phyloP scores from a whole-genome alignment of 805 yeast species.

The Starmera pachycereana region DNA sequence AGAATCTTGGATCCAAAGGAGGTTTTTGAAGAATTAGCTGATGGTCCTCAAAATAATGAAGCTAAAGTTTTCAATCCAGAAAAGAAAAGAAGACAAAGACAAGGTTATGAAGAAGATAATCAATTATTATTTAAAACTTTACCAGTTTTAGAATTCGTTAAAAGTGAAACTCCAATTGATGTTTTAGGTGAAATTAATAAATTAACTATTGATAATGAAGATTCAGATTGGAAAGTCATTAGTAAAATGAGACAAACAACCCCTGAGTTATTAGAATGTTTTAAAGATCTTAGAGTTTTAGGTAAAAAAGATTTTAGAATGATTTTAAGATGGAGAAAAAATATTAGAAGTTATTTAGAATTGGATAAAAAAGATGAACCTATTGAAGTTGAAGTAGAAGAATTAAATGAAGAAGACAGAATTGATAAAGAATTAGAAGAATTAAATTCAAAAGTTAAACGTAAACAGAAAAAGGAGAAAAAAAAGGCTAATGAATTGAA shows the following conservation, averaged over 20 bases:
- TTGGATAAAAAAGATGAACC: slow-evolving; percentile 44
- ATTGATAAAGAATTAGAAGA: slow-evolving; percentile 77
- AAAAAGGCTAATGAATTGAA: slow-evolving; percentile 73
- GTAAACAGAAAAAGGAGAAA: slow-evolving; percentile 67
- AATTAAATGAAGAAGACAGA: slow-evolving; percentile 77
- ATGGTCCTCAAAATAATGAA: slow-evolving; percentile 68
- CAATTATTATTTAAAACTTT: slow-evolving; percentile 57
- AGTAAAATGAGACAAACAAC: slow-evolving; percentile 70
- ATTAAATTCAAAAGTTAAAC: slow-evolving; percentile 60
- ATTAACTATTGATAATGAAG: slow-evolving; percentile 46
- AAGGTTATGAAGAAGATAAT: slow-evolving; percentile 96
- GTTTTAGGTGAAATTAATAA: slow-evolving; percentile 65
- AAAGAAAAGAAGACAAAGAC: slow-evolving; percentile 78
- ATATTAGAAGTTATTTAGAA: slow-evolving; percentile 70
- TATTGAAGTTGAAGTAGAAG: slow-evolving; percentile 44
- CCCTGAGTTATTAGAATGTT: slow-evolving; percentile 67
- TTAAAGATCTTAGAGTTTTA: slow-evolving; percentile 85
- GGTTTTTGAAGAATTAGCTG: slow-evolving; percentile 87
- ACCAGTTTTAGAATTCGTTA: slow-evolving; percentile 74
- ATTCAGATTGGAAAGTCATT: slow-evolving; percentile 64
- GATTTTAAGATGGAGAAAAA: slow-evolving; percentile 80
- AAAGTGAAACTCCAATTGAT: slow-evolving; percentile 73
- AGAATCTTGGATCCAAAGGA: slow-evolving; percentile 83
- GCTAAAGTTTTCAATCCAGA: slow-evolving; percentile 94
- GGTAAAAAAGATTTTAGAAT: slow-evolving; percentile 90